A percentile compares a stretch with the other conserved stretches of the same genome.
Conservation (phyloP, 2,329 filamentous ascomycete species). For the Aspergillus japonicus region DNA sequence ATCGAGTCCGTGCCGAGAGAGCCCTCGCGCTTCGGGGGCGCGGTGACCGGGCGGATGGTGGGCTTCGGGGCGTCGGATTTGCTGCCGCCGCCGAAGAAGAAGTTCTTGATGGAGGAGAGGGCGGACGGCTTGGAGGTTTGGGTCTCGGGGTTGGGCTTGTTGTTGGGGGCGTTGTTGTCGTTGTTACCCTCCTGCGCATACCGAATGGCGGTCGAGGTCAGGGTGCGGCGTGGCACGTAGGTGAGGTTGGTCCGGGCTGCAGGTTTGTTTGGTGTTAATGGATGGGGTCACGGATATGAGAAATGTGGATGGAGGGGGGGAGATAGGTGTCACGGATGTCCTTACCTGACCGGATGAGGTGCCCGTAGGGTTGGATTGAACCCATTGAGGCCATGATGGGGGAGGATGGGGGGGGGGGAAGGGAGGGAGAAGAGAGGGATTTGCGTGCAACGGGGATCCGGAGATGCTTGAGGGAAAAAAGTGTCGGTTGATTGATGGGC, state of each 20-base stretch:
- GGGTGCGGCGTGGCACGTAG: slow-evolving; percentile 37
- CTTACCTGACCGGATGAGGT: slow-evolving; percentile 40
- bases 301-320: not conserved
- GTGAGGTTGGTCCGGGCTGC: slow-evolving; percentile 34
- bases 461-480: slow-evolving; percentile 30
- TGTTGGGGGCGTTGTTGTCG: slow-evolving; percentile 14
- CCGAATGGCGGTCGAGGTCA: slow-evolving; percentile 33
- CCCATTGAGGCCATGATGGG: slow-evolving; percentile 41
- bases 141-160: slow-evolving; percentile 14
- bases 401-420: slow-evolving; percentile 15
- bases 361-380: slow-evolving; percentile 37
- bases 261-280: not conserved
- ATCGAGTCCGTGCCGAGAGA: slow-evolving; percentile 40
- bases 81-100: slow-evolving; percentile 28
- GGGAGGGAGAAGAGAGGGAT: slow-evolving; percentile 6
- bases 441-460: slow-evolving; percentile 5
- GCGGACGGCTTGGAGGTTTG: slow-evolving; percentile 21
- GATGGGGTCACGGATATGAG: not conserved
- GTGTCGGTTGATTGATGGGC: slow-evolving; percentile 20
- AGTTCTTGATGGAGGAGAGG: slow-evolving; percentile 36
- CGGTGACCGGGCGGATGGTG: slow-evolving; percentile 27
- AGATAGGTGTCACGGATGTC: not conserved
- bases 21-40: slow-evolving; percentile 37
- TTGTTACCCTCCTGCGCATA: slow-evolving; percentile 30
- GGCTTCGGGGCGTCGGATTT: slow-evolving; percentile 27